Evolutionary conservation across 1,284 basidiomycete species (phyloP).

Genomic region (Tremellales sp.): DNA sequence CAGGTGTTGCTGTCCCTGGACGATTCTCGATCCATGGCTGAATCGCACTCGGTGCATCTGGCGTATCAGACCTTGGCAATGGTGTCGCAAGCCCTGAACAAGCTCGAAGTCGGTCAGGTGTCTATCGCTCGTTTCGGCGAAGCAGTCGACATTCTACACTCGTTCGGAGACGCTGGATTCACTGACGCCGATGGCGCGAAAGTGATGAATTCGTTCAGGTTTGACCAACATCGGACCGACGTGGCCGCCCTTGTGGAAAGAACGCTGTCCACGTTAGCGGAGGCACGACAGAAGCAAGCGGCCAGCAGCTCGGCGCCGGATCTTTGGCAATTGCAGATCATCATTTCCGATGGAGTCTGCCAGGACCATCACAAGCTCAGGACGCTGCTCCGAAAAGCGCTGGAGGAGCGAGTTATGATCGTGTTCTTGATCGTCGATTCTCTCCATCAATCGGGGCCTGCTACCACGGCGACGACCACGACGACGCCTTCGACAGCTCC

Average conservation of each 20-base stretch:
- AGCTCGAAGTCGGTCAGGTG: slow-evolving; percentile 91
- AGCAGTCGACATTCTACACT: slow-evolving; percentile 80
- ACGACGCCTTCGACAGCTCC: slow-evolving; percentile 14
- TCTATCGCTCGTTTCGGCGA: slow-evolving; percentile 90
- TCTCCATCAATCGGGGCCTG: slow-evolving; percentile 49
- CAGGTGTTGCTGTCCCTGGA: slow-evolving; percentile 93
- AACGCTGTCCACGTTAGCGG: slow-evolving; percentile 71
- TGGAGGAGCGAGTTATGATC: slow-evolving; percentile 89
- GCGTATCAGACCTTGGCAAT: slow-evolving; percentile 92
- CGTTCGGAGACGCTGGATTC: slow-evolving; percentile 71
- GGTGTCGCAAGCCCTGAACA: slow-evolving; percentile 83
- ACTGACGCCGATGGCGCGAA: slow-evolving; percentile 73
- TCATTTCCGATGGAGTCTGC: slow-evolving; percentile 97
- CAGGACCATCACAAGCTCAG: slow-evolving; percentile 88
- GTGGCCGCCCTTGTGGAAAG: slow-evolving; percentile 81
- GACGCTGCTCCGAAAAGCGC: slow-evolving; percentile 75
- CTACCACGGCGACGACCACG: slow-evolving; percentile 12
- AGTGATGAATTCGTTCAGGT: slow-evolving; percentile 80
- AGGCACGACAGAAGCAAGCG: slow-evolving; percentile 64
- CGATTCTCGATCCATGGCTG: slow-evolving; percentile 95
- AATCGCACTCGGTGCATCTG: slow-evolving; percentile 85
- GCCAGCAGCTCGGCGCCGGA: slow-evolving; percentile 61
- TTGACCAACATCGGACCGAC: slow-evolving; percentile 88
- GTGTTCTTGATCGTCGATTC: slow-evolving; percentile 97
- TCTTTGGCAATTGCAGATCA: slow-evolving; percentile 96